Conservation (phyloP, 768 basidiomycete species). For the Lactifluus subvellereus region DNA sequence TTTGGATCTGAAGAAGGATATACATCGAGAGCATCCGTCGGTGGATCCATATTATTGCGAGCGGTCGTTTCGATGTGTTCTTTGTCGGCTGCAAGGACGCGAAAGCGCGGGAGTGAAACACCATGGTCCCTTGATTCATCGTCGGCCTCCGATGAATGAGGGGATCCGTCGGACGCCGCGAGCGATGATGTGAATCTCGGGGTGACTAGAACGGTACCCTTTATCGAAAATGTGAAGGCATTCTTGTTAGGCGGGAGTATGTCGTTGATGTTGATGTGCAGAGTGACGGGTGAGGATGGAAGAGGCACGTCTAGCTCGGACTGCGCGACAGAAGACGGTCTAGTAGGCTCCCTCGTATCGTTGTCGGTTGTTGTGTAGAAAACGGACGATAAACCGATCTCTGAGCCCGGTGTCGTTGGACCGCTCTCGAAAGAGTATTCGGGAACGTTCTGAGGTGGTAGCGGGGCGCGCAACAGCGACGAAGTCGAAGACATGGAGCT, state of each 20-base stretch:
- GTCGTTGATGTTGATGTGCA: conserved; percentile 79
- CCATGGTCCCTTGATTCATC: conserved; percentile 39
- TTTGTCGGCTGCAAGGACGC: conserved; percentile 58
- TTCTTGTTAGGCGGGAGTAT: conserved; percentile 60
- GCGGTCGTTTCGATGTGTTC: conserved; percentile 55
- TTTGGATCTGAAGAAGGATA: conserved; percentile 57
- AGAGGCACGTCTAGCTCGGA: conserved; percentile 24
- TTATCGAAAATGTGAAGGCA: conserved; percentile 57
- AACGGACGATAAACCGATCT: conserved; percentile 35
- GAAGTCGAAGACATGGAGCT: conserved; percentile 37
- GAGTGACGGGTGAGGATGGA: conserved; percentile 60
- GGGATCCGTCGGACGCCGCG: conserved; percentile 24
- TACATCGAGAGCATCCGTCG: conserved; percentile 49
- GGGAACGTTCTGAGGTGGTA: conserved; percentile 55
- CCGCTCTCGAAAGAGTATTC: conserved; percentile 75
- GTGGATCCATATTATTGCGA: conserved; percentile 48
- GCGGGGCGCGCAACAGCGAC: conserved; percentile 69
- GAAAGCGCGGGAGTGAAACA: conserved; percentile 63
- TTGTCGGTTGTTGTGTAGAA: conserved; percentile 35
- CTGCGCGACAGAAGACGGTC: conserved; percentile 35
- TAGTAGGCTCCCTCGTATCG: conserved; percentile 34
- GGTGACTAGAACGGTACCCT: conserved; percentile 58
- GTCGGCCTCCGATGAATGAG: conserved; percentile 25
- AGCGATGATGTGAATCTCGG: conserved; percentile 35
- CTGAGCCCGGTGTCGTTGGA: conserved; percentile 47